Percentiles rank a stretch among this genome's conserved stretches.
These are phyloP conservation scores for Gossypium trilobum DNA, from an alignment of 441 rosid genomes.

Conservation along the genomic window DNA sequence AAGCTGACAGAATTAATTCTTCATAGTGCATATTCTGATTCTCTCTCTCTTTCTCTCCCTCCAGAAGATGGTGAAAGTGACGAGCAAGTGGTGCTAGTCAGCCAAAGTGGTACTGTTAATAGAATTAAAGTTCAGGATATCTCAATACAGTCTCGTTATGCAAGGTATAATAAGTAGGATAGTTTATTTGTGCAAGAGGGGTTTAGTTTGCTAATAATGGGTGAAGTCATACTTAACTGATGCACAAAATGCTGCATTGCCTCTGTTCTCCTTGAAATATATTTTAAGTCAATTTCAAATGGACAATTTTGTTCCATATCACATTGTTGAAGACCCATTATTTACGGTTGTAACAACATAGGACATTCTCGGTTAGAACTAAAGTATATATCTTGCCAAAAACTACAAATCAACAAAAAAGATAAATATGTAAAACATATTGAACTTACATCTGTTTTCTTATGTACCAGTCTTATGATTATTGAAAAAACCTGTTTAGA, in stretches of 20 bases:
- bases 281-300: background rate
- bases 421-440: background rate
- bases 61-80: slow-evolving; percentile 87
- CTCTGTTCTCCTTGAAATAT: background rate
- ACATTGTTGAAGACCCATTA: background rate
- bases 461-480: background rate
- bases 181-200: background rate
- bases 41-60: background rate
- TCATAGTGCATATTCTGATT: slow-evolving; percentile 3
- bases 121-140: slow-evolving; percentile 87
- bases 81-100: slow-evolving; percentile 85
- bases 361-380: background rate
- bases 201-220: background rate
- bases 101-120: slow-evolving; percentile 87
- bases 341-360: background rate
- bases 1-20: background rate
- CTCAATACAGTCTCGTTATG: slow-evolving; percentile 79
- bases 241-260: background rate
- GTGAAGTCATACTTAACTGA: background rate
- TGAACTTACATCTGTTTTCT: background rate
- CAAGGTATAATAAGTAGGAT: slow-evolving; percentile 40
- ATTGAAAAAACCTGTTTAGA: background rate
- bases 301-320: background rate
- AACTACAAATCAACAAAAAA: background rate
- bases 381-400: background rate